These are phyloP conservation scores for Candida verbasci DNA, from an alignment of 805 yeast species.

Conservation along the genomic window DNA sequence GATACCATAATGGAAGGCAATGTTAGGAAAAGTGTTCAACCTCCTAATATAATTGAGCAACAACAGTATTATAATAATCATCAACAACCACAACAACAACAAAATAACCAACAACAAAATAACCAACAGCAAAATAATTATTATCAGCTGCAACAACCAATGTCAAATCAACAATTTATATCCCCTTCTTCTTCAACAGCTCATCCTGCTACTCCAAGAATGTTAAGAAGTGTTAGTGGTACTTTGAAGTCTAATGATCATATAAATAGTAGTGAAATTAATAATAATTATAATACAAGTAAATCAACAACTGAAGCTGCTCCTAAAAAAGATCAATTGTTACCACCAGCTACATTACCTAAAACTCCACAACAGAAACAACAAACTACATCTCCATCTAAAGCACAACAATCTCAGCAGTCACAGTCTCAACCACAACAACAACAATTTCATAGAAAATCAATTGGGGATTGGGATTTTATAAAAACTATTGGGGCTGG, in stretches of 20 bases:
- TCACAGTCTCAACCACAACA: constrained; percentile 13
- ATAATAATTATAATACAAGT: neutral
- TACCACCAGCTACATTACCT: constrained; percentile 29
- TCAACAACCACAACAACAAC: neutral
- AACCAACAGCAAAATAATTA: too few species aligned
- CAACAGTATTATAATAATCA: too few species aligned
- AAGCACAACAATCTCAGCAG: constrained; percentile 7
- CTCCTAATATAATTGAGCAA: neutral
- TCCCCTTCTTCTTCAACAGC: constrained; percentile 11
- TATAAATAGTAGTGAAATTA: neutral
- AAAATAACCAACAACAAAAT: too few species aligned
- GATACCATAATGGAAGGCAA: neutral
- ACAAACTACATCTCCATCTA: constrained; percentile 8
- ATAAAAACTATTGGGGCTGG: constrained; percentile 96
- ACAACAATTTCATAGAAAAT: constrained; percentile 69
- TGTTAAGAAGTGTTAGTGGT: constrained; percentile 57
- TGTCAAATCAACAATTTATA: neutral
- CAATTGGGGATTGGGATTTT: constrained; percentile 97
- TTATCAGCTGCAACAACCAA: neutral
- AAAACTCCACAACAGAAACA: constrained; percentile 10
- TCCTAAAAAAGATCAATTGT: constrained; percentile 18
- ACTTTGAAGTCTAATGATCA: constrained; percentile 14
- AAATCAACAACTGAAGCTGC: constrained; percentile 7
- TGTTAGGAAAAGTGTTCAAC: neutral
- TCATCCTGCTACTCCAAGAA: constrained; percentile 65